Evolutionary conservation across 805 yeast genomes (phyloP), one percentile per base, ranked within the genome.

Genomic region (Saturnispora mendoncae): DNA sequence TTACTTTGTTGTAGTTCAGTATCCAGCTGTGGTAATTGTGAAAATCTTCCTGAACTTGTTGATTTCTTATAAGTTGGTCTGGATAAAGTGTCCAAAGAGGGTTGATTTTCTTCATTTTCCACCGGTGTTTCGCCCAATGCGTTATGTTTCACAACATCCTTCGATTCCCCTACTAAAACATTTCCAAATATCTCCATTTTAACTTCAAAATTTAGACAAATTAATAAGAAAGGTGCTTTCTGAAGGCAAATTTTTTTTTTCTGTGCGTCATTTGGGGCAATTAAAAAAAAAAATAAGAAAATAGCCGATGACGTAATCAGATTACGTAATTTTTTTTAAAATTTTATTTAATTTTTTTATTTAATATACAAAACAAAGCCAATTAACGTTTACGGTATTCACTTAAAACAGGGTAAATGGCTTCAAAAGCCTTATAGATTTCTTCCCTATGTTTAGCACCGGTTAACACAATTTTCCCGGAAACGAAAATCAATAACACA

Each of bases 381-480:
- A 18, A 10, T 48, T 42, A 58, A 41, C 53, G 57, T 46, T 92
- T 92, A 62, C 97, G 80, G 70, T 90, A 92, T 72, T 92, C 97
- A 68, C 94, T 88, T 72, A 92, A 72, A 64, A 92, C 98, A 38
- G 98, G 98, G 64, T 90, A 92, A 39, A 92, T 92, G 46, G 97
- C 94, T 62, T 90, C 98, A 62, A 92, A 92, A 4, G 98, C 98
- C 54, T 88, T 94, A 60, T 92, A 92, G 50, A 92, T 92, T 64
- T 92, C 98, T 62, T 92, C 97, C 64, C 98, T 82, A 65, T 92
- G 97, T 63, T 92, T 92, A 15, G 98, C 98, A 71, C 98, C 98
- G 6, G 98, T 92, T 53, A 92, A 70, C 39, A 92, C 98, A 65
- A 92, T 92, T 64, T 92, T 92, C 26, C 98, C 98, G 23, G 95